Evolutionary conservation across 768 basidiomycete genomes (phyloP).

Genomic region (Butyriboletus loyo): DNA sequence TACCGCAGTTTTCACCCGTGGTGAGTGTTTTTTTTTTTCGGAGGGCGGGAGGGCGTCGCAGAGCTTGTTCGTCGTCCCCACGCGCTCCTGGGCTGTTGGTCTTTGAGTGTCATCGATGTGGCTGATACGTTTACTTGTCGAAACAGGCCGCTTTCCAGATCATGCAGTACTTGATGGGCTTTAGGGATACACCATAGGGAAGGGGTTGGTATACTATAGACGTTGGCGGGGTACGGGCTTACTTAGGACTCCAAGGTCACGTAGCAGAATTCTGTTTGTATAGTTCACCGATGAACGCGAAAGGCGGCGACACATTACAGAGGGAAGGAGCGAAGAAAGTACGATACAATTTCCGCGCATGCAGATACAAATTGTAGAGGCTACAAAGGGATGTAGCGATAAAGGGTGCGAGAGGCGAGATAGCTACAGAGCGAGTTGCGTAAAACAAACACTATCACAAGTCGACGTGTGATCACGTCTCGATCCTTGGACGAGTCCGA

Average conservation of each 20-base stretch:
- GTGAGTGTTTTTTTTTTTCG: slow-evolving; percentile 34
- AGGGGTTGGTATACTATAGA: background rate
- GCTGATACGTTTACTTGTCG: background rate
- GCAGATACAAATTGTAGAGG: background rate
- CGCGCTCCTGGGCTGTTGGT: background rate
- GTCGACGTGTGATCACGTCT: background rate
- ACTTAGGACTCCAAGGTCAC: background rate
- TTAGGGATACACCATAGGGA: slow-evolving; percentile 42
- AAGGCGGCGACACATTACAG: background rate
- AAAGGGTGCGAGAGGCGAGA: background rate
- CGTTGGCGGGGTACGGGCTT: too few species aligned
- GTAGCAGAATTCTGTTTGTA: background rate
- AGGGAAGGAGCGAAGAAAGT: background rate
- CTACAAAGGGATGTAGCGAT: background rate
- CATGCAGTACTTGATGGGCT: slow-evolving; percentile 67
- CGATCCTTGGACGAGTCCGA: slow-evolving; percentile 1
- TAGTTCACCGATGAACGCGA: background rate
- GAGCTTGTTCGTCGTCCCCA: too few species aligned
- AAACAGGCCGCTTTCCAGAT: slow-evolving; percentile 62
- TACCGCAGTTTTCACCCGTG: slow-evolving; percentile 63
- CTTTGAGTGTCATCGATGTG: background rate
- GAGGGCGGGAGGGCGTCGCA: background rate
- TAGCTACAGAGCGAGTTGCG: background rate
- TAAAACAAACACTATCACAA: background rate
- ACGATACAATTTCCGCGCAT: background rate